These are phyloP conservation scores for Thermothielavioides terrestris DNA, from an alignment of 495 filamentous ascomycete species.

Conservation along the genomic window DNA sequence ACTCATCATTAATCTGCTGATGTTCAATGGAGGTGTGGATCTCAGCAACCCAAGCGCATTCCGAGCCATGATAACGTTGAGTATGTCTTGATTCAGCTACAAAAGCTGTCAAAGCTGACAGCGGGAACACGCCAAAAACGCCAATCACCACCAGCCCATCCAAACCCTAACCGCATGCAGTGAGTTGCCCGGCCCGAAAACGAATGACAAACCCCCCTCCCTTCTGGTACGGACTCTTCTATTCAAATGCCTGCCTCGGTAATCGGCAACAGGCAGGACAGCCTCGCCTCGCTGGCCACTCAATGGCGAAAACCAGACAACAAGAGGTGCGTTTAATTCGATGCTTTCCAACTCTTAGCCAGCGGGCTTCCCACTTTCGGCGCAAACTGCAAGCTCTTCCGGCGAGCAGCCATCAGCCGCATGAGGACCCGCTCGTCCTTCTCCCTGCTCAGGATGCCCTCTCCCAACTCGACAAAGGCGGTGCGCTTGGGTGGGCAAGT, in stretches of 20 bases:
- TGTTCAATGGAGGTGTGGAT: too few relatives aligned
- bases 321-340: too few relatives aligned
- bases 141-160: not conserved
- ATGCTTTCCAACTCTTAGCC: slow-evolving; percentile 22
- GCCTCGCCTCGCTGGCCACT: too few relatives aligned
- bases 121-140: not conserved
- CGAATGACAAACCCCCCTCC: not conserved
- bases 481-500: slow-evolving; percentile 64
- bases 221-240: not conserved
- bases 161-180: not conserved
- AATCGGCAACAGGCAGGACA: too few relatives aligned
- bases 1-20: too few relatives aligned
- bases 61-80: too few relatives aligned
- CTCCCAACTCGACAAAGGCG: slow-evolving; percentile 30
- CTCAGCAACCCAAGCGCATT: too few relatives aligned
- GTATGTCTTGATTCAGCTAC: not conserved
- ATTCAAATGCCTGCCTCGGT: not conserved
- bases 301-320: too few relatives aligned
- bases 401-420: slow-evolving; percentile 61
- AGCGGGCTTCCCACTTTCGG: slow-evolving; percentile 73
- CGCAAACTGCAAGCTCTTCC: slow-evolving; percentile 77
- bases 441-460: slow-evolving; percentile 27
- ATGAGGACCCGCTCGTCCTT: slow-evolving; percentile 48
- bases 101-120: not conserved
- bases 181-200: not conserved